A percentile compares a stretch with the other conserved stretches of the same genome.
Evolutionary conservation across 1,284 basidiomycete genomes (phyloP).

Genomic region (Tilletia caries): DNA sequence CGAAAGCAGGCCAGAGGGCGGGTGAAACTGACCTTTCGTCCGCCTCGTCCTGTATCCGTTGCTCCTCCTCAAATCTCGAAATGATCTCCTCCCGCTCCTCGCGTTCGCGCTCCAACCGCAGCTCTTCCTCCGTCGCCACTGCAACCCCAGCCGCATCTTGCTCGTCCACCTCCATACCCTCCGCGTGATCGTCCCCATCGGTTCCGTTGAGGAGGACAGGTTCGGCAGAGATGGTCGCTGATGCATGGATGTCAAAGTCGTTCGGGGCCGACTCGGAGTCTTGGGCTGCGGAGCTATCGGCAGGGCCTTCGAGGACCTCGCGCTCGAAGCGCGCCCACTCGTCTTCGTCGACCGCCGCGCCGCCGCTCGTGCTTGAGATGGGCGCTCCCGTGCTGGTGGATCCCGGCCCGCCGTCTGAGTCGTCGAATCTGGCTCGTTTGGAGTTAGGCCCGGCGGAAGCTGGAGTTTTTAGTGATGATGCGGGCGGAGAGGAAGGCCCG

Average conservation of each 20-base stretch:
- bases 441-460: background rate
- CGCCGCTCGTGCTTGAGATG: background rate
- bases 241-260: constrained; percentile 14
- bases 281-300: background rate
- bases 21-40: constrained; percentile 40
- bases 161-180: constrained; percentile 10
- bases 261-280: background rate
- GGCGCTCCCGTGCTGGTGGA: constrained; percentile 6
- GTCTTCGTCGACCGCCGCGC: constrained; percentile 20
- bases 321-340: constrained; percentile 45
- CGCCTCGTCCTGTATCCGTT: constrained; percentile 40
- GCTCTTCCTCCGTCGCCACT: constrained; percentile 28
- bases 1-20: too few relatives aligned
- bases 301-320: constrained; percentile 8
- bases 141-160: constrained; percentile 9
- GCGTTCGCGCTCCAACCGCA: constrained; percentile 28
- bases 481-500: background rate
- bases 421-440: constrained; percentile 15
- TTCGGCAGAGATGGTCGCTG: constrained; percentile 35
- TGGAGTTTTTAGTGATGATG: too few relatives aligned
- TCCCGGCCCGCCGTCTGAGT: constrained; percentile 4
- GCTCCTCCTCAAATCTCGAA: constrained; percentile 39
- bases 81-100: constrained; percentile 40
- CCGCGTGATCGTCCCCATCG: background rate
- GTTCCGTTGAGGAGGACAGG: constrained; percentile 24